These are phyloP conservation scores for Neofusicoccum kwambonambiense DNA, from an alignment of 2,329 filamentous ascomycete species.

Conservation along the genomic window DNA sequence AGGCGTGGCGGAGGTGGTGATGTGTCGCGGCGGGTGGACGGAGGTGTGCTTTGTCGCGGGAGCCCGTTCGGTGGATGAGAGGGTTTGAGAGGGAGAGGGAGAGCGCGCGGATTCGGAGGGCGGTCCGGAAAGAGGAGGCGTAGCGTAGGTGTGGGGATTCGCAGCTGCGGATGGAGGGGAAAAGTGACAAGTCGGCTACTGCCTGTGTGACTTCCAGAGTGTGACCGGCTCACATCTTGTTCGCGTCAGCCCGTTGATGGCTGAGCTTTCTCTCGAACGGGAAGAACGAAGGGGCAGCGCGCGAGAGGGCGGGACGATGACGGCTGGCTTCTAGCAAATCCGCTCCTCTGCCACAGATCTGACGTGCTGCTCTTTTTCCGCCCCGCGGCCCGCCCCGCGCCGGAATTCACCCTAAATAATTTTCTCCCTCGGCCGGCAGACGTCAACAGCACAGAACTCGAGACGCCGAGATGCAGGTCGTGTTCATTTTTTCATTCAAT, in stretches of 20 bases:
- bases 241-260: background rate
- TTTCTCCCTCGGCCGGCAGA: background rate
- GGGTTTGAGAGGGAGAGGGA: background rate
- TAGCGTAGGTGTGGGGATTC: background rate
- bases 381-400: slow-evolving; percentile 4
- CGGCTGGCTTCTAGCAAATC: background rate
- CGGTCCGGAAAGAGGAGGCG: background rate
- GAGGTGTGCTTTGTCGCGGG: no score
- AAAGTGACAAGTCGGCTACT: slow-evolving; percentile 10
- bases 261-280: background rate
- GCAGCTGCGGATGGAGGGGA: background rate
- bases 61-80: no score
- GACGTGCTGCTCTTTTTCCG: background rate
- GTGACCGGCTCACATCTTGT: background rate
- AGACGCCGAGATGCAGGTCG: background rate
- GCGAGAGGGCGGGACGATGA: background rate
- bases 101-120: background rate
- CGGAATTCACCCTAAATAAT: background rate
- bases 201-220: background rate
- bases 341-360: background rate
- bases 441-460: no score
- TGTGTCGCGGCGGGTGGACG: no score
- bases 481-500: background rate
- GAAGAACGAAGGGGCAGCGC: background rate
- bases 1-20: background rate